A percentile compares a stretch with the other conserved stretches of the same genome.
Conservation (phyloP, 1,284 basidiomycete species). For the Leccinum ponderosum region DNA sequence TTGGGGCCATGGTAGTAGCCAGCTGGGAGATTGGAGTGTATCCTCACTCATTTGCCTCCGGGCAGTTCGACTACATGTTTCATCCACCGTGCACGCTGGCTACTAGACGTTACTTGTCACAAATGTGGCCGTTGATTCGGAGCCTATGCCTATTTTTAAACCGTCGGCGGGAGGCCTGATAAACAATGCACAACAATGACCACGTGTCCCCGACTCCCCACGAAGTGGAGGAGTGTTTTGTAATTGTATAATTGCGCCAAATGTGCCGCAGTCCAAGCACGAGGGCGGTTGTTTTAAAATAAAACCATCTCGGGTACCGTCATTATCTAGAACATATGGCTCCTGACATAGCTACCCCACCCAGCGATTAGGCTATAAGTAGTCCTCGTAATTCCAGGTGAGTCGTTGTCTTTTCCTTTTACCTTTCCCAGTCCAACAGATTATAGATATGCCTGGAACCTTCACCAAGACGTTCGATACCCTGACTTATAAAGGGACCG, state of each 20-base stretch:
- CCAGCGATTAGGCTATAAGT: conserved; percentile 5
- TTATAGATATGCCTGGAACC: conserved; percentile 22
- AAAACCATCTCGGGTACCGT: neutral
- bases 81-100: neutral
- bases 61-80: neutral
- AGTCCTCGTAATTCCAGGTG: neutral
- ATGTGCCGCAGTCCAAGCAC: neutral
- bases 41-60: neutral
- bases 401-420: neutral
- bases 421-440: neutral
- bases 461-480: conserved; percentile 27
- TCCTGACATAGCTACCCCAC: neutral
- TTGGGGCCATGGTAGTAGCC: no score
- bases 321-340: neutral
- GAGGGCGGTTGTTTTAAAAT: neutral
- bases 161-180: no score
- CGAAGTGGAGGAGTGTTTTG: no score
- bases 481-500: conserved; percentile 25
- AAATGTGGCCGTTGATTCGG: neutral
- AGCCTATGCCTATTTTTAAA: neutral
- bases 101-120: neutral
- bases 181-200: no score
- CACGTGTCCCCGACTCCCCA: no score
- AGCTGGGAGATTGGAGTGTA: no score
- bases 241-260: no score